Evolutionary conservation across 129 eudicot genomes (phyloP), one percentile per base, ranked within the genome.

Genomic region (Mikania micrantha): DNA sequence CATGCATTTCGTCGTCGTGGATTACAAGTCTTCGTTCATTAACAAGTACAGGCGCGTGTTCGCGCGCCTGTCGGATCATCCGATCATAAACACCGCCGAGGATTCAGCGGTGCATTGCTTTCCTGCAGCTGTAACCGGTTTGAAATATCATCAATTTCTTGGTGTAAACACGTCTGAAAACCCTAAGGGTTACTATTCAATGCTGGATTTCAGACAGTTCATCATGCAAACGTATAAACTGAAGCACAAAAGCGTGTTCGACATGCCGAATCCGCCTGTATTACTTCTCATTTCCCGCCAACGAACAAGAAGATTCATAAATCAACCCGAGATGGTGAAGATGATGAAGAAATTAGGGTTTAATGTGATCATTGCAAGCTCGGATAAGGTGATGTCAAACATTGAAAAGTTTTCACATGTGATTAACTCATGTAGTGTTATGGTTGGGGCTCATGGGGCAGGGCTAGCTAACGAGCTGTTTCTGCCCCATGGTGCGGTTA

Each of bases 401-500:
- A 8, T 80, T 44, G 78, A 78, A 19, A 29, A 48, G 20, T 80
- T 86, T 72, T 70, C 87, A 0, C 67, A 58, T 58, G 41, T 85
- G 71, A 63, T 85, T 12, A 83, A 80, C 64, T 75, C 91, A 6
- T 78, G 88, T 2, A 83, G 88, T 64, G 86, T 88, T 4, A 42
- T 88, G 76, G 79, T 88, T 3, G 89, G 96, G 52, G 85, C 78
- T 4, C 96, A 88, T 68, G 91, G 91, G 3, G 96, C 96, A 10
- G 91, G 96, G 45, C 58, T 88, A 17, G 83, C 89, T 0, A 71
- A 88, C 48, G 81, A 75, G 21, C 2, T 88, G 10, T 88, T 85
- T 67, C 58, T 88, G 64, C 91, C 85, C 0, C 60, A 56, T n/a
- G 89, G 91, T 8, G 86, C 77, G 0, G 87, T 81, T 40, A 65